Evolutionary conservation across 140 eudicot species (phyloP), one percentile per base, ranked within the genome.

Genomic region (Erigeron philadelphicus): DNA sequence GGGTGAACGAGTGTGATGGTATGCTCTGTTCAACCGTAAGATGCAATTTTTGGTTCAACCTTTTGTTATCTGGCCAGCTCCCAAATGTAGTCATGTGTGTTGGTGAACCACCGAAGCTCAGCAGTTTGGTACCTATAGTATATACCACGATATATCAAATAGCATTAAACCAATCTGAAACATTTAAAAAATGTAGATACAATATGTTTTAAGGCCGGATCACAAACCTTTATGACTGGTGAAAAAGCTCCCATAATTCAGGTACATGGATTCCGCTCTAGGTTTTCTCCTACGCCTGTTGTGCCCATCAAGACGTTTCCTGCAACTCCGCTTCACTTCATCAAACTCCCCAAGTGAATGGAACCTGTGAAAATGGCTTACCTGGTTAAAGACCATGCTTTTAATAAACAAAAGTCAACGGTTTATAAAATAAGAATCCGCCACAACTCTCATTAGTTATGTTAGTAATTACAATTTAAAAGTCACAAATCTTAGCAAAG

Each of bases 281-380:
- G 84, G 75, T 64, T 83, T 83, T 55, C 88, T 80, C 13, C 88
- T 71, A 49, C 88, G 88, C 38, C 78, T 76, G 69, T 83, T 83
- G 75, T 80, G 88, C 46, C 88, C 88, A 19, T 77, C 85, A 67
- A 84, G 88, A n/a, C 88, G 83, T 70, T 84, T 84, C 67, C 88
- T 74, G 67, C 88, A 84, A 63, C 88, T 84, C 61, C 88, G 35
- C 71, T 84, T 84, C 76, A 66, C 83, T 3, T 84, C 83, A 67
- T 84, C 85, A 77, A 83, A 83, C 81, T 83, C 88, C 74, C 71
- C 76, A 46, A 83, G 73, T 15, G 83, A 71, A 70, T 83, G 88
- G 55, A 83, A 83, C 61, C 88, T 83, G 50, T 35, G 35, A 76
- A 76, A 54, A 41, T 40, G 13, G 17, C 48, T 68, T 41, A 50